A percentile compares a stretch with the other conserved stretches of the same genome.
These are phyloP conservation scores for Coemansia sp. DNA, from an alignment of 192 early-diverging fungal species.

Conservation along the genomic window DNA sequence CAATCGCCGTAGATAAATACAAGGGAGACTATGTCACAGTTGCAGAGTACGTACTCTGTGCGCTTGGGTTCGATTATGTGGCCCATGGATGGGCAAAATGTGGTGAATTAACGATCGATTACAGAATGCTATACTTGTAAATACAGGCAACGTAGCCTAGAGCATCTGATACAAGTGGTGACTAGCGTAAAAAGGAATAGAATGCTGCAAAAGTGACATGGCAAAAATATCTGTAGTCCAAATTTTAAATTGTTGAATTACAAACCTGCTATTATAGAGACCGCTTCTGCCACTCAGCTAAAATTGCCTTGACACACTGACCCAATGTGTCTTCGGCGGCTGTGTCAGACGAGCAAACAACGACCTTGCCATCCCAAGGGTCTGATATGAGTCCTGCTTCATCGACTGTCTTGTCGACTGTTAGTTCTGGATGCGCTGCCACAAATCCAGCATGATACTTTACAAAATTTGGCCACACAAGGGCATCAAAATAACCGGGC, in stretches of 20 bases:
- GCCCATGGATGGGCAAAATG: constrained; percentile 85
- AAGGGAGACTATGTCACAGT: neutral
- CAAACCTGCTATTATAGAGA: neutral
- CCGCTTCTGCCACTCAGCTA: constrained; percentile 16
- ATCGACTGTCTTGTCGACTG: neutral
- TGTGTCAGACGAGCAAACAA: constrained; percentile 40
- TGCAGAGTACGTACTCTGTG: constrained; percentile 88
- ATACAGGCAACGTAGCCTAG: too few relatives aligned
- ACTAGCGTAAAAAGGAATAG: too few relatives aligned
- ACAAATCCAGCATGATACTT: constrained; percentile 30
- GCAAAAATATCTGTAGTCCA: too few relatives aligned
- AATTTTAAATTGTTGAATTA: too few relatives aligned
- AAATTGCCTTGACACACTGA: constrained; percentile 15
- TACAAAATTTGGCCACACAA: constrained; percentile 77
- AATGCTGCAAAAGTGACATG: too few relatives aligned
- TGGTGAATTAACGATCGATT: constrained; percentile 95
- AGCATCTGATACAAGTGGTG: too few relatives aligned
- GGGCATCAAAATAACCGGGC: constrained; percentile 70
- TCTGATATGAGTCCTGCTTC: neutral
- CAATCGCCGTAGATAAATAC: too few relatives aligned
- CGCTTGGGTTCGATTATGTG: constrained; percentile 94
- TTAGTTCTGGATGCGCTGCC: constrained; percentile 13
- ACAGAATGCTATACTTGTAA: constrained; percentile 32
- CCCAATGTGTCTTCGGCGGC: constrained; percentile 17
- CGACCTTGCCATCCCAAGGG: neutral